Evolutionary conservation across 371 early-diverging fungal genomes (phyloP).

Genomic region (Paraphysoderma sedebokerense): DNA sequence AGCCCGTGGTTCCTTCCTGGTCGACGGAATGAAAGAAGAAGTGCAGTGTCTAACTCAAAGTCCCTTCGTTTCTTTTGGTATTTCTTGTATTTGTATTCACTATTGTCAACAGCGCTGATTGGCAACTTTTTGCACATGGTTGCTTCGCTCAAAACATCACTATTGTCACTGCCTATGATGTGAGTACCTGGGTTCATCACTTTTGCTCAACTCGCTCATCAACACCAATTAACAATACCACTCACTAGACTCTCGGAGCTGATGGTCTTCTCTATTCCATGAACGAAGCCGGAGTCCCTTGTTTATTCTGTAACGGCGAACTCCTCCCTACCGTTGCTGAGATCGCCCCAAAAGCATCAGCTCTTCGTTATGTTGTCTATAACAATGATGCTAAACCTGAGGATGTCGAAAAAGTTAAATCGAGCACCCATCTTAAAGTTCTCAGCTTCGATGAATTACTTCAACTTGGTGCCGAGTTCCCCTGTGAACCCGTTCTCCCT

Average conservation of each 20-base stretch:
- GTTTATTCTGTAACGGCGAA: slow-evolving; percentile 66
- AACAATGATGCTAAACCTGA: slow-evolving; percentile 41
- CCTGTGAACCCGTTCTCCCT: slow-evolving; percentile 40
- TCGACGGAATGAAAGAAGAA: neutral
- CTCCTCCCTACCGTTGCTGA: slow-evolving; percentile 49
- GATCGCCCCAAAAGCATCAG: slow-evolving; percentile 35
- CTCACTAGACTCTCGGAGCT: slow-evolving; percentile 78
- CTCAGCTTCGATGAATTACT: slow-evolving; percentile 37
- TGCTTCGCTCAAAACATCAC: slow-evolving; percentile 49
- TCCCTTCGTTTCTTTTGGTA: neutral
- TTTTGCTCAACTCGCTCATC: too few species aligned
- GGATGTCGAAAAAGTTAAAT: slow-evolving; percentile 18
- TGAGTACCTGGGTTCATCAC: too few species aligned
- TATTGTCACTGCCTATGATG: slow-evolving; percentile 73
- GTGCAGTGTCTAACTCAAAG: neutral
- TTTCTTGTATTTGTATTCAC: neutral
- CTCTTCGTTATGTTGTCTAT: slow-evolving; percentile 56
- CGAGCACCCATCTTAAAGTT: slow-evolving; percentile 17
- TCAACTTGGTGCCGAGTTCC: slow-evolving; percentile 40
- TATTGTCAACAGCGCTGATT: slow-evolving; percentile 23
- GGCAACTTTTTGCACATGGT: slow-evolving; percentile 19
- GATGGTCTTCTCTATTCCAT: slow-evolving; percentile 69
- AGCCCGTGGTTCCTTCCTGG: neutral
- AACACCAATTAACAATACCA: too few species aligned
- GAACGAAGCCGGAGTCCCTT: slow-evolving; percentile 60